A percentile compares a stretch with the other conserved stretches of the same genome.
These are phyloP conservation scores for Neurospora discreta DNA, from an alignment of 495 filamentous ascomycete species.

Conservation along the genomic window DNA sequence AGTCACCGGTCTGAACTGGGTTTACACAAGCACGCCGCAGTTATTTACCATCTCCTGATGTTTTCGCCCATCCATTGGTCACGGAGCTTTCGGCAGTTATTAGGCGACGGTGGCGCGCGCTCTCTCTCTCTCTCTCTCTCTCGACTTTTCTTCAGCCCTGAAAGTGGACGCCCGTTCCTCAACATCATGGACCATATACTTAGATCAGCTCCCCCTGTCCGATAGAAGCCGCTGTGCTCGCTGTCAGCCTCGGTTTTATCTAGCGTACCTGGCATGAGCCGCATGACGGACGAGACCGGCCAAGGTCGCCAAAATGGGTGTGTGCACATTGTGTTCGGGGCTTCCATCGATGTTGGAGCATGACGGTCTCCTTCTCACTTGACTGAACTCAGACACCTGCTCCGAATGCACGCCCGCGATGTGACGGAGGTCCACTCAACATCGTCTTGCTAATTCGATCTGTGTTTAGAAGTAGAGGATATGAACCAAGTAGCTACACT, in stretches of 20 bases:
- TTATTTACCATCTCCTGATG: not conserved
- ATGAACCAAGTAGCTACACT: not conserved
- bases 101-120: not conserved
- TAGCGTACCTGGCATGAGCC: not conserved
- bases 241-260: not conserved
- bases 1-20: not conserved
- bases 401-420: not conserved
- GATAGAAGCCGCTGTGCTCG: not conserved
- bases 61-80: not conserved
- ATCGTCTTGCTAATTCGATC: not conserved
- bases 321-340: not conserved
- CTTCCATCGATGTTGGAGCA: not conserved
- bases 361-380: not conserved
- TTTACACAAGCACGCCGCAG: not conserved
- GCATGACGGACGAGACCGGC: not conserved
- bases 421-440: not conserved
- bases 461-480: not conserved
- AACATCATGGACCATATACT: not conserved
- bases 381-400: not conserved
- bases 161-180: not conserved
- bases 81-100: not conserved
- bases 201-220: not conserved
- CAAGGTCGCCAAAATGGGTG: not conserved
- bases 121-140: not conserved
- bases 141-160: not conserved